Percentiles rank a stretch among this genome's conserved stretches.
phyloP scores from a whole-genome alignment of 371 early-diverging fungal genomes.

The Actinomortierella wolfii region DNA sequence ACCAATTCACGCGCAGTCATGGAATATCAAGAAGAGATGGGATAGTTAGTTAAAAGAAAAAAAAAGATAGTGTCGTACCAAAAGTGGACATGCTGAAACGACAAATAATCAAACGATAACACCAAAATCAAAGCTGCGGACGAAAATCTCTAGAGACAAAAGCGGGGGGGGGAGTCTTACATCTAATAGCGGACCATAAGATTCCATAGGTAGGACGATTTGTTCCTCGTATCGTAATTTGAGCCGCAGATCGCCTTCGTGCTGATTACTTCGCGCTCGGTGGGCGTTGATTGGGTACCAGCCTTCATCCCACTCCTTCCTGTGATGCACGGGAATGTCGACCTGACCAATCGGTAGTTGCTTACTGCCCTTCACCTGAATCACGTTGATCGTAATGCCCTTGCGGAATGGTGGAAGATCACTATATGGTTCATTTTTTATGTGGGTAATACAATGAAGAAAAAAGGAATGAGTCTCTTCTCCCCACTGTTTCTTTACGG shows the following conservation, averaged over 20 bases:
- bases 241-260: constrained; percentile 61
- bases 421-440: too few species aligned
- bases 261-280: constrained; percentile 35
- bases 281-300: constrained; percentile 56
- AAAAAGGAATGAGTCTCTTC: neutral
- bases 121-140: too few species aligned
- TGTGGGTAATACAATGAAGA: neutral
- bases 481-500: neutral
- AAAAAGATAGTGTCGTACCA: neutral
- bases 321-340: constrained; percentile 27
- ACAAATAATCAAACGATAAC: too few species aligned
- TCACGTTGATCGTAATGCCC: constrained; percentile 54
- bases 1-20: neutral
- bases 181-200: constrained; percentile 45
- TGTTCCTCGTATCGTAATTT: constrained; percentile 63
- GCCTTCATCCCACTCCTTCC: constrained; percentile 44
- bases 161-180: constrained; percentile 25
- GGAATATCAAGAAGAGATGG: neutral
- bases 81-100: too few species aligned
- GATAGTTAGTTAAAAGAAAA: neutral
- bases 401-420: constrained; percentile 50
- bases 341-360: constrained; percentile 46
- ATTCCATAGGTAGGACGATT: constrained; percentile 50
- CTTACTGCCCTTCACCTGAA: constrained; percentile 48
- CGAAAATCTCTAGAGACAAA: too few species aligned